Evolutionary conservation across 2,329 filamentous ascomycete species (phyloP), one percentile per base, ranked within the genome.

Genomic region (Pseudocercospora macadamiae): DNA sequence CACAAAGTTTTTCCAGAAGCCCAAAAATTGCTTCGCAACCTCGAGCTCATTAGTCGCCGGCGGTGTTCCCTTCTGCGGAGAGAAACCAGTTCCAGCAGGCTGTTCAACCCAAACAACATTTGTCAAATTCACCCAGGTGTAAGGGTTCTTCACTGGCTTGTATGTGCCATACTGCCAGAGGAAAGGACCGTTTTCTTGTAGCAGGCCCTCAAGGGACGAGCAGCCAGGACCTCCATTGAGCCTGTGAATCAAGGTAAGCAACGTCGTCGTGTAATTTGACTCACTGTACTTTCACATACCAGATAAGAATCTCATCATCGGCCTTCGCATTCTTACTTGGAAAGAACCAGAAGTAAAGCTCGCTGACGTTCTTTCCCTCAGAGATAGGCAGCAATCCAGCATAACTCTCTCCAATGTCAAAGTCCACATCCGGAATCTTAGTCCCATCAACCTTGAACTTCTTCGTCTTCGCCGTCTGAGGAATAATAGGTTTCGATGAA

Each of bases 261-360:
- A n/a, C n/a, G n/a, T n/a, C n/a, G n/a, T n/a, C n/a, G n/a, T n/a
- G n/a, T n/a, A n/a, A n/a, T n/a, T n/a, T n/a, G n/a, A n/a, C n/a
- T n/a, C n/a, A n/a, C n/a, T n/a, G n/a, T n/a, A n/a, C n/a, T n/a
- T n/a, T n/a, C n/a, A n/a, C n/a, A n/a, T n/a, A 45, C 62, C 54
- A 76, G 61, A 76, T 74, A 18, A 69, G 19, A n/a, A 76, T 73
- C 64, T 76, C 73, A 47, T 82, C 80, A 1, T 74, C 73, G 8
- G 78, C 78, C 8, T 73, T 70, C 3, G 74, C 73, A 51, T 70
- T 71, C 23, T 51, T 37, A 16, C 65, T 65, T 5, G 80, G 80
- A 62, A 80, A 81, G 66, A 81, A 80, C 77, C 78, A 77, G 66
- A 82, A 83, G 65, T 77, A 83, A 1, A 83, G 71, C 60, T 73